A percentile compares a stretch with the other conserved stretches of the same genome.
phyloP scores from a whole-genome alignment of 768 basidiomycete genomes.

The Mycena chlorophos region DNA sequence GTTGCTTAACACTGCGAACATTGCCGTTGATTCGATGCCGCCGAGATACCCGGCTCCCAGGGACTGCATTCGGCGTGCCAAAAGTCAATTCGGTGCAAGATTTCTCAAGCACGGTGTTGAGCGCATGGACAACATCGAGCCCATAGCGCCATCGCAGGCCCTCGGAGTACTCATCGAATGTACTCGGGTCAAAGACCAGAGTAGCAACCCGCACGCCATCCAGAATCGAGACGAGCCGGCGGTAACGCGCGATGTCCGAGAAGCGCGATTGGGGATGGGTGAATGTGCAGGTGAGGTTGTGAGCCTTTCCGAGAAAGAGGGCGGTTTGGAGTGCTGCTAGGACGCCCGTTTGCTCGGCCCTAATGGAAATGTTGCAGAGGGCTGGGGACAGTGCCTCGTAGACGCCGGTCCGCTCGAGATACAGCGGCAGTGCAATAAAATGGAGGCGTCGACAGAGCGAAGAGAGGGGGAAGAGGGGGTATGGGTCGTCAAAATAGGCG shows the following conservation, averaged over 20 bases:
- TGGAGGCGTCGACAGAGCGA: constrained; percentile 19
- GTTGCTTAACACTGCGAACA: too few relatives aligned
- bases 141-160: not conserved
- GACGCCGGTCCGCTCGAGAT: constrained; percentile 12
- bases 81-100: constrained; percentile 10
- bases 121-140: not conserved
- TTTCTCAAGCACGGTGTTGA: constrained; percentile 17
- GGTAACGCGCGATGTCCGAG: constrained; percentile 11
- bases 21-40: not conserved
- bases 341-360: not conserved
- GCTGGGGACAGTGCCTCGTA: not conserved
- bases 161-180: not conserved
- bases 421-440: constrained; percentile 15
- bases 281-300: constrained; percentile 12
- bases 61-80: not conserved
- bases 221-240: constrained; percentile 8
- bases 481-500: constrained; percentile 9
- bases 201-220: constrained; percentile 4
- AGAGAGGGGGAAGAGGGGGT: constrained; percentile 14
- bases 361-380: constrained; percentile 11
- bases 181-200: constrained; percentile 4
- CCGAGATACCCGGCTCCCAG: not conserved
- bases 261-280: not conserved
- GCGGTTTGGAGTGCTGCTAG: constrained; percentile 14
- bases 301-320: constrained; percentile 8